phyloP scores from a whole-genome alignment of 306 rosid genomes.

The Pterocarpus macrocarpus region DNA sequence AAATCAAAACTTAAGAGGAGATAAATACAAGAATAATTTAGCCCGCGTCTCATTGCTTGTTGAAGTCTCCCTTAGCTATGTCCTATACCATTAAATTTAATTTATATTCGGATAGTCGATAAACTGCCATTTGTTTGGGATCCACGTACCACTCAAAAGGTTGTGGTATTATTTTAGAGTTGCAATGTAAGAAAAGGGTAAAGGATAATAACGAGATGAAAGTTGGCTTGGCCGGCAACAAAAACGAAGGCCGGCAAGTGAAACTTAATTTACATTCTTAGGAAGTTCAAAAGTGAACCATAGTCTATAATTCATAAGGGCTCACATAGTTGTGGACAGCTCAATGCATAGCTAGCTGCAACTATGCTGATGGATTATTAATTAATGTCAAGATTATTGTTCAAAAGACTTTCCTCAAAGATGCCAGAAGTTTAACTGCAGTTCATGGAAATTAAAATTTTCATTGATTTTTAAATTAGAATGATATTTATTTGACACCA shows the following conservation, averaged over 20 bases:
- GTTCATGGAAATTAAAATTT: not conserved
- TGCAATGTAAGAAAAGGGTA: not conserved
- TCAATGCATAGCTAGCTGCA: not conserved
- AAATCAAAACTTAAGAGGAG: not conserved
- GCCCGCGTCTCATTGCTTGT: not conserved
- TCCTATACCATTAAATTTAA: not conserved
- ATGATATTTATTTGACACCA: not conserved
- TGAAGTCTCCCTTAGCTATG: not conserved
- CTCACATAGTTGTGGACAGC: not conserved
- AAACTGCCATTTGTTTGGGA: not conserved
- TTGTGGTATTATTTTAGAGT: not conserved
- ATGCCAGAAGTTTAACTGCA: not conserved
- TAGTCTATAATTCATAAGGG: not conserved
- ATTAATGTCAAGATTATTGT: conserved; percentile 1
- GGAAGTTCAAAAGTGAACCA: not conserved
- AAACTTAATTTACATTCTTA: not conserved
- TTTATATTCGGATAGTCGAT: not conserved
- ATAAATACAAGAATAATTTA: not conserved
- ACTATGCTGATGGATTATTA: not conserved
- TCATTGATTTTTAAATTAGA: not conserved
- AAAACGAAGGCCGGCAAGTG: conserved; percentile 32
- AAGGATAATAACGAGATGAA: conserved; percentile 8
- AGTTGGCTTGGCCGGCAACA: conserved; percentile 23
- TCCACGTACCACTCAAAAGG: not conserved
- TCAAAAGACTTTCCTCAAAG: not conserved